Percentiles rank a stretch among this genome's conserved stretches.
Conservation (phyloP, 805 yeast genomes). For the Wickerhamiella domercqiae region DNA sequence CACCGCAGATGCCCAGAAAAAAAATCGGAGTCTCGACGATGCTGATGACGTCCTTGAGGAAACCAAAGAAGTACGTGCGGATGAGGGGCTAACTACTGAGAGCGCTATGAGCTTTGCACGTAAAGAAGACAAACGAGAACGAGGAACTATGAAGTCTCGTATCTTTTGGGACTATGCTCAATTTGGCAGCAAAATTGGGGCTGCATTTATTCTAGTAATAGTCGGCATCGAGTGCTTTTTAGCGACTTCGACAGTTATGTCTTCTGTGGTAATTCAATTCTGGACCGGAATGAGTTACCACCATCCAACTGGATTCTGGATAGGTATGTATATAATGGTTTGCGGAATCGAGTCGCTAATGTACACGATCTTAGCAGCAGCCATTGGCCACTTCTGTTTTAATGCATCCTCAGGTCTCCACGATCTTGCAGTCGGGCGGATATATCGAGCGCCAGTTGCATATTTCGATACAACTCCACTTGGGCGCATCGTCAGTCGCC, state of each 20-base stretch:
- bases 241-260: not conserved
- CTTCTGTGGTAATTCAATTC: not conserved
- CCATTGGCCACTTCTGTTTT: slow-evolving; percentile 22
- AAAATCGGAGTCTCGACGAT: too few species aligned
- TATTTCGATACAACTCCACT: slow-evolving; percentile 73
- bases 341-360: not conserved
- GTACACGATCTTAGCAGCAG: not conserved
- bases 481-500: slow-evolving; percentile 70
- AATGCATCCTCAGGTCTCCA: slow-evolving; percentile 44
- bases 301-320: not conserved
- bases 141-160: not conserved
- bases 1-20: too few species aligned
- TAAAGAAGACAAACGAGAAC: not conserved
- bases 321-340: not conserved
- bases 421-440: slow-evolving; percentile 37
- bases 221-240: not conserved
- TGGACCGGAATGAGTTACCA: not conserved
- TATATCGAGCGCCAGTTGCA: slow-evolving; percentile 64
- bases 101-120: not conserved
- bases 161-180: not conserved
- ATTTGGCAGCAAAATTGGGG: not conserved
- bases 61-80: not conserved
- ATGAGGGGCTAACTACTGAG: not conserved
- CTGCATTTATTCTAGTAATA: not conserved
- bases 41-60: not conserved